Evolutionary conservation across 371 early-diverging fungal genomes (phyloP).

Genomic region (Entomophthora muscae): DNA sequence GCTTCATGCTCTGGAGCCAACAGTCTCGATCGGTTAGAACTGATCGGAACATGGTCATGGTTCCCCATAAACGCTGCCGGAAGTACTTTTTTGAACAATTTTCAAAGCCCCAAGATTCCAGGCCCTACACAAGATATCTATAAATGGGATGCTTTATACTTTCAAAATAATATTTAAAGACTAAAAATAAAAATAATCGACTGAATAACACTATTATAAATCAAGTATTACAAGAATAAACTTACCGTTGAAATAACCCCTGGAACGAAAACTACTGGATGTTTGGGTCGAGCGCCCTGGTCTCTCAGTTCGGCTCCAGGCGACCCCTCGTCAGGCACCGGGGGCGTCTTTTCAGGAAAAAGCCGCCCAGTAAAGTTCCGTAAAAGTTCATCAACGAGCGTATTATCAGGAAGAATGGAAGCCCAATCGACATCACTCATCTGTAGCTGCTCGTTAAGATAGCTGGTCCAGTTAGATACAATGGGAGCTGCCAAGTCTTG

Average conservation of each 20-base stretch:
- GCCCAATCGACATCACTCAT: slow-evolving; percentile 21
- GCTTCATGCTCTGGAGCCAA: slow-evolving; percentile 67
- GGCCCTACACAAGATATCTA: slow-evolving; percentile 24
- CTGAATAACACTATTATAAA: neutral
- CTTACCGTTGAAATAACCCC: slow-evolving; percentile 67
- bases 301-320: slow-evolving; percentile 15
- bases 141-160: neutral
- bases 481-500: slow-evolving; percentile 16
- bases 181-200: neutral
- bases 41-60: slow-evolving; percentile 56
- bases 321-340: slow-evolving; percentile 8
- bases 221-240: slow-evolving; percentile 5
- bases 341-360: neutral
- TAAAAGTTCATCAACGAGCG: slow-evolving; percentile 24
- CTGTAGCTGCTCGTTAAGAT: neutral
- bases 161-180: neutral
- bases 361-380: slow-evolving; percentile 2
- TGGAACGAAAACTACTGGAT: slow-evolving; percentile 76
- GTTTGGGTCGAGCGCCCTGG: slow-evolving; percentile 23
- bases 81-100: slow-evolving; percentile 61
- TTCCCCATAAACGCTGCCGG: slow-evolving; percentile 88
- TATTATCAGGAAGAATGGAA: slow-evolving; percentile 38
- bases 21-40: slow-evolving; percentile 68
- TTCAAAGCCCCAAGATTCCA: slow-evolving; percentile 80
- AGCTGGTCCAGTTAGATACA: neutral